phyloP scores from a whole-genome alignment of 1,284 basidiomycete genomes.

The Pseudozyma thailandica region DNA sequence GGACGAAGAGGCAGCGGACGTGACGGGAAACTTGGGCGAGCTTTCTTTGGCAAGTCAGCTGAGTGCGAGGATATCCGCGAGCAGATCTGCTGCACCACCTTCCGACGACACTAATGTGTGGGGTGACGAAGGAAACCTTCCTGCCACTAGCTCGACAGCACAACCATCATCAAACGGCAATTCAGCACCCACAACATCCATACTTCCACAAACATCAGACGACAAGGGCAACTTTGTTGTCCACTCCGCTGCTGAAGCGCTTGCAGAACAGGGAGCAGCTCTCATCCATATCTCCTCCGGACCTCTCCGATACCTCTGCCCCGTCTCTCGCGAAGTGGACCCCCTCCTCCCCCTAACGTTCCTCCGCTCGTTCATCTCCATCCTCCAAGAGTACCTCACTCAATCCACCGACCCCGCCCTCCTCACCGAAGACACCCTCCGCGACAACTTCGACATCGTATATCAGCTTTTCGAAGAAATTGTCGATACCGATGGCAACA shows the following conservation, averaged over 20 bases:
- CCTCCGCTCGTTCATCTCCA: conserved; percentile 81
- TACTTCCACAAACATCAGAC: conserved; percentile 2
- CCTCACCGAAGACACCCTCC: conserved; percentile 60
- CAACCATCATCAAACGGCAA: background rate
- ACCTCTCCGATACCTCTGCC: conserved; percentile 80
- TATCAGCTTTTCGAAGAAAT: conserved; percentile 66
- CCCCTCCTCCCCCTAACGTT: conserved; percentile 90
- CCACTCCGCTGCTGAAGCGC: conserved; percentile 38
- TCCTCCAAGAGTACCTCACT: conserved; percentile 61
- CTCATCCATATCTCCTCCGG: conserved; percentile 83
- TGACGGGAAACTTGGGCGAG: conserved; percentile 26
- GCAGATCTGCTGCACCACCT: conserved; percentile 3
- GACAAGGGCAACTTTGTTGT: conserved; percentile 31
- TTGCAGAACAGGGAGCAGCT: conserved; percentile 69
- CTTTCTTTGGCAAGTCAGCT: conserved; percentile 44
- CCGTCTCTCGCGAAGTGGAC: conserved; percentile 85
- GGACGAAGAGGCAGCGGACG: conserved; percentile 22
- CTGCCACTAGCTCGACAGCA: background rate
- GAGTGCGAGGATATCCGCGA: conserved; percentile 33
- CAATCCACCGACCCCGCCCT: conserved; percentile 41
- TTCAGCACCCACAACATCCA: background rate
- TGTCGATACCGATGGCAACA: conserved; percentile 63
- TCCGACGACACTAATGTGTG: conserved; percentile 45
- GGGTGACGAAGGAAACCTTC: conserved; percentile 22
- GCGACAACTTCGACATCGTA: conserved; percentile 64